Evolutionary conservation across 2,329 filamentous ascomycete genomes (phyloP), one percentile per base, ranked within the genome.

Genomic region (Neodidymelliopsis sp.): DNA sequence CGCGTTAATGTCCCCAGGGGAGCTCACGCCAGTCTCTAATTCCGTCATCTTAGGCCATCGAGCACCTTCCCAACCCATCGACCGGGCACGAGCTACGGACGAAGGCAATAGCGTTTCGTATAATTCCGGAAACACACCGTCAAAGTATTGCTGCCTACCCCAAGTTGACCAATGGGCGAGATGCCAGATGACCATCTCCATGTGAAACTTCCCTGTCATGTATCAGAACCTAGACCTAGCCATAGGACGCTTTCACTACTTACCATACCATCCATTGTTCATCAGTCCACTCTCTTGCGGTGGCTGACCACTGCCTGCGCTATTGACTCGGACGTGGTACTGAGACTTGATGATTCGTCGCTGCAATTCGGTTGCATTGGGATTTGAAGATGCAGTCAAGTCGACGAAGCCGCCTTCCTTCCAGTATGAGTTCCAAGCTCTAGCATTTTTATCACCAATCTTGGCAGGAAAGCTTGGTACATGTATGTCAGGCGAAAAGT

Each of bases 1-100:
- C 2, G 77, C 78, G 58, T 85, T 85, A 59, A 85, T 84, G 49
- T 82, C 79, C 2, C 83, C 83, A 0, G 82, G 82, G 1, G 81
- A 79, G 33, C 75, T 80, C 10, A 77, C 71, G 20, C 81, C 80
- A 0, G 76, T 77, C 0, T 51, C 30, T 0, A 80, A 76, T 56
- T 84, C 81, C 2, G 76, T 81, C 81, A 83, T 84, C 59, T 84
- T 81, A 0, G 77, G 77, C 75, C 76, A 79, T 29, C 59, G 31
- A 22, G 78, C 78, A 65, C 72, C 72, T 19, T 62, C 56, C 56
- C 74, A 75, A 4, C 71, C 72, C 57, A 74, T 73, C 0, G 54
- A 36, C n/a, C 56, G 31, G 7, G 72, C 72, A 15, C 72, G 60
- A 20, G 66, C 59, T 3, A 70, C 53, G 4, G 66, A 69, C 0